phyloP scores from a whole-genome alignment of 306 rosid species.

The Malus fusca region DNA sequence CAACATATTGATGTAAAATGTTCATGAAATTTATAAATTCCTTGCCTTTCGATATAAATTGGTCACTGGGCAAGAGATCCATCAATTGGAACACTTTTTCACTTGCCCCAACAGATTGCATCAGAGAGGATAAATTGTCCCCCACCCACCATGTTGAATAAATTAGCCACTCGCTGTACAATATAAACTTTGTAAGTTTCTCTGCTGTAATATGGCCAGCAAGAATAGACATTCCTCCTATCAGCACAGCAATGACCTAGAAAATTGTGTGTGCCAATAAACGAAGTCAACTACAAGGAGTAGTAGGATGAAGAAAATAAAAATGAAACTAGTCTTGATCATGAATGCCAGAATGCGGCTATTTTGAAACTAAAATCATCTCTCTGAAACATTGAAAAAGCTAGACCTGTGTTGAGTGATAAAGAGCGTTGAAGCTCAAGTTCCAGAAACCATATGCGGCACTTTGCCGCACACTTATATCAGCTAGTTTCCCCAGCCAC shows the following conservation, averaged over 20 bases:
- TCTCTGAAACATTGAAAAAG: slow-evolving; percentile 1
- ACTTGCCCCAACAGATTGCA: slow-evolving; percentile 98
- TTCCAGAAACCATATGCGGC: slow-evolving; percentile 93
- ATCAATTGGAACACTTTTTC: slow-evolving; percentile 91
- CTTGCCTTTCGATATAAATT: slow-evolving; percentile 71
- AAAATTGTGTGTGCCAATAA: slow-evolving; percentile 20
- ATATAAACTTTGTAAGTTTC: slow-evolving; percentile 86
- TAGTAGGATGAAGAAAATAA: slow-evolving; percentile 6
- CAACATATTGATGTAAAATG: slow-evolving; percentile 10
- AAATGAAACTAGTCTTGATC: neutral
- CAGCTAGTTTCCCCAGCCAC: slow-evolving; percentile 82
- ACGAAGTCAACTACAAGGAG: slow-evolving; percentile 24
- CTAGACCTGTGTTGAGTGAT: slow-evolving; percentile 89
- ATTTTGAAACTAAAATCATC: neutral
- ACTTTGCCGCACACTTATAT: slow-evolving; percentile 80
- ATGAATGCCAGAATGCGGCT: neutral
- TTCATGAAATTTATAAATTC: slow-evolving; percentile 14
- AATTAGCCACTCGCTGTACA: slow-evolving; percentile 92
- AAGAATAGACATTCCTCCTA: slow-evolving; percentile 88
- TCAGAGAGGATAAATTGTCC: slow-evolving; percentile 79
- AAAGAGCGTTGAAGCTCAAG: slow-evolving; percentile 68
- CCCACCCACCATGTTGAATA: slow-evolving; percentile 99
- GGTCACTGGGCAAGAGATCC: slow-evolving; percentile 86
- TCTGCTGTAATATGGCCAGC: slow-evolving; percentile 83
- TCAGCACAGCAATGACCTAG: slow-evolving; percentile 75